Evolutionary conservation across 2,329 filamentous ascomycete genomes (phyloP), one percentile per base, ranked within the genome.

Genomic region (Sporothrix variecibatus): DNA sequence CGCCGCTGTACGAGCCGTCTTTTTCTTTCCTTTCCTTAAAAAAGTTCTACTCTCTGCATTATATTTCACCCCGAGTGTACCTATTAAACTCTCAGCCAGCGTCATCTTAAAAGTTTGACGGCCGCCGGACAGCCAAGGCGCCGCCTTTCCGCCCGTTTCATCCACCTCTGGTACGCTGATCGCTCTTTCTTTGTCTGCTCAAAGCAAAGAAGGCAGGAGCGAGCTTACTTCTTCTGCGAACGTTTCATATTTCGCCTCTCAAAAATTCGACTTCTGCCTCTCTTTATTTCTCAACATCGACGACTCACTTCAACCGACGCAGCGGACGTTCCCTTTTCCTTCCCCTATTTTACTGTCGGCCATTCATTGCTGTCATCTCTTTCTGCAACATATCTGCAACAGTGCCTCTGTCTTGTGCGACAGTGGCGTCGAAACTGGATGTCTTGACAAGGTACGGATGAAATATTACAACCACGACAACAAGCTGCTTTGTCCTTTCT

Each of bases 381-480:
- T 28, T 15, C 40, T 38, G 67, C 67, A 53, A n/a, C 43, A 51
- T 7, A 31, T 69, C 56, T 38, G 38, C 58, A 51, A 53, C 58
- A 49, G 26, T 38, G 17, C 43, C 15, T 34, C 28, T 72, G 70
- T 53, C 69, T 49, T 62, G 73, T 72, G 69, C 62, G 73, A 74
- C 73, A 46, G 73, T 64, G 53, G 70, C 64, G 23, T 64, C 53
- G n/a, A 56, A 46, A 28, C 62, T 69, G 46, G 28, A 70, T 74
- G 70, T 64, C 70, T 69, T 53, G 23, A 23, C 5, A 43, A 62
- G 64, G 64, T 73, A 20, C 58, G 72, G n/a, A 38, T 17, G 1
- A 34, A 65, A 8, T 43, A 12, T 26, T 26, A 3, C n/a, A n/a
- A 67, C 43, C 34, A 15, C 60, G 11, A 43, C 34, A 65, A 12